Conservation (phyloP, 176 grass and related monocot genomes). For the Microstegium vimineum region DNA sequence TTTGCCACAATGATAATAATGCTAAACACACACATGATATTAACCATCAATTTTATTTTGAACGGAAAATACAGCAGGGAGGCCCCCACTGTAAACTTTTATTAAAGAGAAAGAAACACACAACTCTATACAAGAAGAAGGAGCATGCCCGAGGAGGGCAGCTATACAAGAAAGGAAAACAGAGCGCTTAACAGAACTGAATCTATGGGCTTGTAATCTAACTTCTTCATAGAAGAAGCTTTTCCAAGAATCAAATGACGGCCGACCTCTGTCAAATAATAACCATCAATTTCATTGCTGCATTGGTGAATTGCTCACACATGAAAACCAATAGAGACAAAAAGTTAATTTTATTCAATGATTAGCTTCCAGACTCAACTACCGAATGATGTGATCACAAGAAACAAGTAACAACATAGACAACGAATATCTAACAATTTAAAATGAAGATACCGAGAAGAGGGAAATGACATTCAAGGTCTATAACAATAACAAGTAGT, state of each 20-base stretch:
- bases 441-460: conserved; percentile 4
- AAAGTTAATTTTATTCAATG: not conserved
- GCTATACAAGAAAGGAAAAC: too few relatives aligned
- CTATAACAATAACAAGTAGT: not conserved
- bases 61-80: too few relatives aligned
- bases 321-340: not conserved
- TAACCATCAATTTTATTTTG: too few relatives aligned
- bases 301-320: not conserved
- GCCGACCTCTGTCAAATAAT: too few relatives aligned
- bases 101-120: too few relatives aligned
- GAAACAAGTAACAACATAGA: not conserved
- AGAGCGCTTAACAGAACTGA: too few relatives aligned
- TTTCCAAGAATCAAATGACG: too few relatives aligned
- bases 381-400: not conserved
- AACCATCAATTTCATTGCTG: not conserved
- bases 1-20: not conserved
- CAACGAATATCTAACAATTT: not conserved
- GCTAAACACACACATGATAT: conserved; percentile 3
- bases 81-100: too few relatives aligned
- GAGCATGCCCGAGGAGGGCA: too few relatives aligned
- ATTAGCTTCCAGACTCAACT: not conserved
- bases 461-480: not conserved
- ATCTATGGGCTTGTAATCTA: too few relatives aligned
- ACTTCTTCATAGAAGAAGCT: too few relatives aligned
- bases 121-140: too few relatives aligned